A percentile compares a stretch with the other conserved stretches of the same genome.
Evolutionary conservation across 148 eudicot species (phyloP).

Genomic region (Agrostemma githago): DNA sequence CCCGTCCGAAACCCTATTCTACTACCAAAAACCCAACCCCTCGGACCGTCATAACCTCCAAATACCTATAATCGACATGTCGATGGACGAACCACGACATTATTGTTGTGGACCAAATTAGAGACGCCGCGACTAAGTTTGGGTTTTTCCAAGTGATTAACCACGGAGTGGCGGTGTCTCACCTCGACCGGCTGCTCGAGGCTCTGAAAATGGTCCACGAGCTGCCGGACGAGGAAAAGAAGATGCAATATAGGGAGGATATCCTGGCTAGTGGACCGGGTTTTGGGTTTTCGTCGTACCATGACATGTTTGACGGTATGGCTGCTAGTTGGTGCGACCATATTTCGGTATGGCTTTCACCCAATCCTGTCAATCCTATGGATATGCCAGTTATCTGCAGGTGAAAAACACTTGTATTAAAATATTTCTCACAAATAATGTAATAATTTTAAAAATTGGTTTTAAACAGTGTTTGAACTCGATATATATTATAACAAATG

Average conservation of each 20-base stretch:
- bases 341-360: constrained; percentile 32
- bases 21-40: not conserved
- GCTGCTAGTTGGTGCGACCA: constrained; percentile 80
- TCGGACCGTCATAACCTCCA: not conserved
- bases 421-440: too few relatives aligned
- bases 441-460: too few relatives aligned
- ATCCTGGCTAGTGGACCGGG: constrained; percentile 15
- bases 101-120: constrained; percentile 27
- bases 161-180: constrained; percentile 34
- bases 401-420: constrained; percentile 8
- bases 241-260: constrained; percentile 28
- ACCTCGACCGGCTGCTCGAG: constrained; percentile 23
- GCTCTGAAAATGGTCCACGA: constrained; percentile 36
- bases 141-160: constrained; percentile 61
- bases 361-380: constrained; percentile 26
- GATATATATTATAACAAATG: not conserved
- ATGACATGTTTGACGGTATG: constrained; percentile 44
- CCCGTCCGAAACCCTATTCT: constrained; percentile 35
- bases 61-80: constrained; percentile 52
- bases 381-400: constrained; percentile 33
- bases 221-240: constrained; percentile 29
- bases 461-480: not conserved
- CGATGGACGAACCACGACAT: constrained; percentile 25
- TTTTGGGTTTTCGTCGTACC: constrained; percentile 35
- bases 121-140: constrained; percentile 32